Evolutionary conservation across 805 yeast species (phyloP).

Genomic region (Nakazawaea pomicola): DNA sequence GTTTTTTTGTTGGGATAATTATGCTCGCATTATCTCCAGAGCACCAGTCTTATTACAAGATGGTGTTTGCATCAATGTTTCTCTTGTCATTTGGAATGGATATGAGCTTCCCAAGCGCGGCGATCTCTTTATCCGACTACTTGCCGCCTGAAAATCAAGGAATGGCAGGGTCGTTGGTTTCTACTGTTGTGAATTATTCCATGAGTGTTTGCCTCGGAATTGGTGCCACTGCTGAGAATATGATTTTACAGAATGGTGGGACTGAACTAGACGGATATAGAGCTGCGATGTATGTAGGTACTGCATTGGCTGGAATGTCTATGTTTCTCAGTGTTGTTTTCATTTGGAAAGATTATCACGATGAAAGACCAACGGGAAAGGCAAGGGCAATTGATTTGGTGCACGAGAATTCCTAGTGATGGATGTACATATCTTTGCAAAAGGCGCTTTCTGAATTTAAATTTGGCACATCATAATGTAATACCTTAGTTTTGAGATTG

Average conservation of each 20-base stretch:
- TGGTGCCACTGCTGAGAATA: conserved; percentile 60
- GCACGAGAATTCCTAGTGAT: no score
- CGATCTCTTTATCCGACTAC: conserved; percentile 53
- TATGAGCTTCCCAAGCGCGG: conserved; percentile 69
- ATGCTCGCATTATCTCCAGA: conserved; percentile 54
- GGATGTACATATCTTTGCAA: no score
- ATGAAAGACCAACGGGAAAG: no score
- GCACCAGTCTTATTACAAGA: conserved; percentile 53
- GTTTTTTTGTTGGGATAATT: conserved; percentile 49
- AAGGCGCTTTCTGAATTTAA: no score
- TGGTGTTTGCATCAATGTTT: conserved; percentile 50
- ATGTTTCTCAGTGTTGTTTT: not conserved
- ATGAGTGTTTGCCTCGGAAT: conserved; percentile 67
- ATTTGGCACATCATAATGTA: no score
- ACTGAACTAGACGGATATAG: conserved; percentile 42
- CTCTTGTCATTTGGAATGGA: conserved; percentile 73
- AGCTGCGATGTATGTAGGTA: conserved; percentile 53
- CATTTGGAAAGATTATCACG: not conserved
- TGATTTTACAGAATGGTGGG: conserved; percentile 25
- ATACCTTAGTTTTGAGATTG: no score
- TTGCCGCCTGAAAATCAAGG: conserved; percentile 68
- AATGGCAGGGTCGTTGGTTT: conserved; percentile 69
- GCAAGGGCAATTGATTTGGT: no score
- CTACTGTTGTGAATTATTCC: conserved; percentile 69
- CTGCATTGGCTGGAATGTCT: conserved; percentile 55